Conservation (phyloP, 2,329 filamentous ascomycete genomes). For the Colletotrichum sp. region DNA sequence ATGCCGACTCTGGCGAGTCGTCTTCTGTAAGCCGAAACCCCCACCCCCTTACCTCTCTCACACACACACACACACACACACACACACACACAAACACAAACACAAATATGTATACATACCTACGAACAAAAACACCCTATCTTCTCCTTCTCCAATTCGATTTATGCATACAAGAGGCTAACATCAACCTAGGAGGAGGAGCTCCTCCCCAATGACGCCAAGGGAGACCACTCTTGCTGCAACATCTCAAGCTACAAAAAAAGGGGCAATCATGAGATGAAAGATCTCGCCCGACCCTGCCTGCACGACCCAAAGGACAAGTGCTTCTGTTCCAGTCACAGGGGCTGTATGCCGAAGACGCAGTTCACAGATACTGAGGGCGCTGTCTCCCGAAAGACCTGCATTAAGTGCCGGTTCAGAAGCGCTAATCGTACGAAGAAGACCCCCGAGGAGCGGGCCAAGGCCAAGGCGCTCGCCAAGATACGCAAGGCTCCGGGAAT, state of each 20-base stretch:
- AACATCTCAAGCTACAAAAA: not conserved
- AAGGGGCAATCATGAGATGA: not conserved
- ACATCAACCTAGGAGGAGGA: not conserved
- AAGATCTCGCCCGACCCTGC: not conserved
- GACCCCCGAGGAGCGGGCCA: not conserved
- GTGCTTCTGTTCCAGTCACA: not conserved
- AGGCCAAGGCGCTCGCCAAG: not conserved
- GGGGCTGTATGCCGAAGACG: not conserved
- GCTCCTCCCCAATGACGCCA: not conserved
- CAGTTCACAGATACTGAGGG: not conserved
- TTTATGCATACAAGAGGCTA: not conserved
- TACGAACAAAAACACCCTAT: accelerated
- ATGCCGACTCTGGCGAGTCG: not conserved
- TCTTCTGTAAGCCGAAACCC: not conserved
- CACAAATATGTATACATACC: not conserved
- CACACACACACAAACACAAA: too few relatives aligned
- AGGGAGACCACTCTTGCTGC: not conserved
- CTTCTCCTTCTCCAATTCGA: not conserved
- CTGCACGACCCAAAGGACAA: not conserved
- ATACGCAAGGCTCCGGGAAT: not conserved
- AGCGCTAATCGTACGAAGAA: not conserved
- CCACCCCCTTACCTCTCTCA: too few relatives aligned
- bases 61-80: too few relatives aligned
- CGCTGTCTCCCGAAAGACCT: not conserved
- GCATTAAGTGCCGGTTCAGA: not conserved